These are phyloP conservation scores for Neofusicoccum ribis DNA, from an alignment of 2,329 filamentous ascomycete species.

Conservation along the genomic window DNA sequence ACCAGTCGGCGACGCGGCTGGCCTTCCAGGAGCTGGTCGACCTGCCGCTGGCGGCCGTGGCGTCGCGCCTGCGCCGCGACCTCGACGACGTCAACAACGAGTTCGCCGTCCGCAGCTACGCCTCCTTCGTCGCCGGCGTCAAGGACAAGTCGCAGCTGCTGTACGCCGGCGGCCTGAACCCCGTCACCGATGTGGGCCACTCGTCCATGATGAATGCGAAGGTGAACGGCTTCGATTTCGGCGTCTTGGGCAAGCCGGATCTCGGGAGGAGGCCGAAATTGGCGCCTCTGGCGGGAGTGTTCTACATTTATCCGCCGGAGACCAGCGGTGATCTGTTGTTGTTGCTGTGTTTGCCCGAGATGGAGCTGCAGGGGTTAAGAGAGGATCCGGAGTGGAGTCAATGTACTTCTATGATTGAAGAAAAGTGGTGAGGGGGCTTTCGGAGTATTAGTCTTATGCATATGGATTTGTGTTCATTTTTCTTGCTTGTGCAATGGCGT, in stretches of 20 bases:
- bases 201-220: conserved; percentile 25
- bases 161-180: conserved; percentile 28
- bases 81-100: conserved; percentile 28
- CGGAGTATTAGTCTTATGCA: too few relatives aligned
- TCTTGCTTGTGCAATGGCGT: too few relatives aligned
- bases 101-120: conserved; percentile 31
- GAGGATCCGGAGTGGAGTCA: background rate
- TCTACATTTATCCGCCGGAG: conserved; percentile 21
- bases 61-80: conserved; percentile 26
- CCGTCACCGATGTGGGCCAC: conserved; percentile 21
- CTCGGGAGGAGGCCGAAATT: conserved; percentile 16
- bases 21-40: conserved; percentile 26
- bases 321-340: background rate
- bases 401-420: background rate
- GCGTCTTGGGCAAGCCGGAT: conserved; percentile 21
- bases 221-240: conserved; percentile 23
- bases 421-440: background rate
- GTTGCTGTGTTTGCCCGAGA: background rate
- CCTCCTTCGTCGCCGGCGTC: conserved; percentile 30
- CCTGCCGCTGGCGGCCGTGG: conserved; percentile 23
- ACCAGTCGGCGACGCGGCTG: conserved; percentile 26
- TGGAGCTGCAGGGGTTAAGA: background rate
- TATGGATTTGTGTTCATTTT: too few relatives aligned
- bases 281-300: conserved; percentile 8
- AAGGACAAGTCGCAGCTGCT: conserved; percentile 28